Conservation (phyloP, 2,329 filamentous ascomycete genomes). For the Exophiala sideris region DNA sequence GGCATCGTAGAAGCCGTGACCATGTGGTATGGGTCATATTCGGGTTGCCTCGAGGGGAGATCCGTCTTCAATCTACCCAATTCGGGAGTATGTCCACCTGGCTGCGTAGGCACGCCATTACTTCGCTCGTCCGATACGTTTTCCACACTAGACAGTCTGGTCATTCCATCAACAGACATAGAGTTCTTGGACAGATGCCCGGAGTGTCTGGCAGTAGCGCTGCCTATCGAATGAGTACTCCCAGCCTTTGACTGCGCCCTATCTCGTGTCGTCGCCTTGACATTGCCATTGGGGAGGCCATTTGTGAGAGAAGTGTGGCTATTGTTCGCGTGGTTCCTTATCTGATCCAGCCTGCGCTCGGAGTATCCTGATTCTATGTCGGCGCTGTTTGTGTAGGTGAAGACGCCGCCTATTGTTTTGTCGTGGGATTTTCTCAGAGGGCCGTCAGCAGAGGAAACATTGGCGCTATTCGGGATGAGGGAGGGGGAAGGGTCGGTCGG, state of each 20-base stretch:
- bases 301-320: conserved; percentile 34
- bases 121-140: conserved; percentile 12
- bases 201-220: conserved; percentile 28
- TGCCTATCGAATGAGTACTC: conserved; percentile 48
- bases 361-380: conserved; percentile 42
- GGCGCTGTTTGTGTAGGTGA: conserved; percentile 45
- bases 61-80: conserved; percentile 17
- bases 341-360: conserved; percentile 39
- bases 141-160: conserved; percentile 27
- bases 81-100: conserved; percentile 31
- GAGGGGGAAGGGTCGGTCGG: conserved; percentile 24
- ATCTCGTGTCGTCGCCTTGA: conserved; percentile 40
- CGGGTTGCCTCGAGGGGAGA: conserved; percentile 17
- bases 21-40: conserved; percentile 32
- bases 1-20: conserved; percentile 35
- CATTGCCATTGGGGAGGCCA: conserved; percentile 45
- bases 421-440: conserved; percentile 43
- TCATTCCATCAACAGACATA: conserved; percentile 24
- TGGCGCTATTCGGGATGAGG: conserved; percentile 32
- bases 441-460: conserved; percentile 38
- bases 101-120: conserved; percentile 25
- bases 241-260: conserved; percentile 40
- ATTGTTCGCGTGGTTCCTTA: conserved; percentile 25
- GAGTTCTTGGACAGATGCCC: conserved; percentile 33
- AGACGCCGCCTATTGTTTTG: conserved; percentile 44